phyloP scores from a whole-genome alignment of 1,284 basidiomycete species.

The Ganoderma sp. region DNA sequence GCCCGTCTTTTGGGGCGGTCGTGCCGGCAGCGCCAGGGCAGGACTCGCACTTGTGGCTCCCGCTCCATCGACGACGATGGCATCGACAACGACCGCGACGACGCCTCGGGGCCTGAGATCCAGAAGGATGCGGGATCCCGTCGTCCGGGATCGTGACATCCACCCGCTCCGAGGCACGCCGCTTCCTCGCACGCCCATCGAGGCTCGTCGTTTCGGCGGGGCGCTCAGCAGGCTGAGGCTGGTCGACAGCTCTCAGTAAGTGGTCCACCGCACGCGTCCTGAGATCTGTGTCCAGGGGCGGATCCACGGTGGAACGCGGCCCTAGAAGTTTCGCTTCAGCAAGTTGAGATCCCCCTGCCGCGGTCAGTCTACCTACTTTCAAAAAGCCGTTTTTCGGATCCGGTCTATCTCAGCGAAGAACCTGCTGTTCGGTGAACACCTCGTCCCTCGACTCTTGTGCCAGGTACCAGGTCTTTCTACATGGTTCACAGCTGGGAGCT shows the following conservation, averaged over 20 bases:
- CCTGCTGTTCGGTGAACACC: background rate
- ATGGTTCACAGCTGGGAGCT: background rate
- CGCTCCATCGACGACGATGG: background rate
- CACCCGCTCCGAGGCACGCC: background rate
- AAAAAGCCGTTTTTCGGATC: background rate
- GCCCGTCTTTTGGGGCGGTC: constrained; percentile 1
- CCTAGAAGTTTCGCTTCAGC: no score
- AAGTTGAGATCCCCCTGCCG: background rate
- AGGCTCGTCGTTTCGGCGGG: background rate
- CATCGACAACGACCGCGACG: no score
- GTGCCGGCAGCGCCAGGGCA: background rate
- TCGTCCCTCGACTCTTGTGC: background rate
- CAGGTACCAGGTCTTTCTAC: background rate
- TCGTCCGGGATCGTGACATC: background rate
- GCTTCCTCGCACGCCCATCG: background rate
- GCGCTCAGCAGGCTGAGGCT: background rate
- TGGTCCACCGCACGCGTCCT: background rate
- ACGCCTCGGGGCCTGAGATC: background rate
- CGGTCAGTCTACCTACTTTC: background rate
- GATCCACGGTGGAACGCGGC: no score
- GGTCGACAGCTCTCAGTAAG: background rate
- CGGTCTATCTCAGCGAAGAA: background rate
- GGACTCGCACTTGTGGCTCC: background rate
- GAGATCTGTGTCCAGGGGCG: no score
- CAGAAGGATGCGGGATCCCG: background rate